phyloP scores from a whole-genome alignment of 2,329 filamentous ascomycete genomes.

The Cadophora sp. region DNA sequence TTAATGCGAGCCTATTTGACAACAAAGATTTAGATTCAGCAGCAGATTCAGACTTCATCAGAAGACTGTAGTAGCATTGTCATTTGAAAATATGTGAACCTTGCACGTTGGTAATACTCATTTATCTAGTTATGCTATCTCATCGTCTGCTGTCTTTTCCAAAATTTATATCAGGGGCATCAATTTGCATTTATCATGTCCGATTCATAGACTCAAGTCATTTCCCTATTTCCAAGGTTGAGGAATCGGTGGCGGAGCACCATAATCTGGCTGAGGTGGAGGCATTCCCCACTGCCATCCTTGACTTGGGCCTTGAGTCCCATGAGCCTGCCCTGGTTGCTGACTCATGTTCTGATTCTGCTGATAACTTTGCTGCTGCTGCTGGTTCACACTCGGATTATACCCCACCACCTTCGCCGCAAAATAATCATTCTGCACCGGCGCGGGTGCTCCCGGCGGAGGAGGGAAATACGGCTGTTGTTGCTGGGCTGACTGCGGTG shows the following conservation, averaged over 20 bases:
- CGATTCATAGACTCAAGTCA: background rate
- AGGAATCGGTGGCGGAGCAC: conserved; percentile 27
- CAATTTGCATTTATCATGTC: background rate
- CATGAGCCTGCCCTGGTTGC: conserved; percentile 5
- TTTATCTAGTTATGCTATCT: background rate
- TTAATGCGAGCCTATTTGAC: too few relatives aligned
- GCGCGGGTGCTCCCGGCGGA: conserved; percentile 20
- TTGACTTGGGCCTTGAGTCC: conserved; percentile 14
- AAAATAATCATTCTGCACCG: conserved; percentile 23
- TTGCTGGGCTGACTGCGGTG: conserved; percentile 14
- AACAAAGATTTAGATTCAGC: too few relatives aligned
- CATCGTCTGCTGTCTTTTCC: background rate
- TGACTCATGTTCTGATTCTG: background rate
- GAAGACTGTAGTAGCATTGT: too few relatives aligned
- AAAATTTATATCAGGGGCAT: background rate
- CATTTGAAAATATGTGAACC: too few relatives aligned
- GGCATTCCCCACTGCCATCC: conserved; percentile 30
- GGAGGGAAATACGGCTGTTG: conserved; percentile 28
- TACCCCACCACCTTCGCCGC: conserved; percentile 6
- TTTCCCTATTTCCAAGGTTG: conserved; percentile 15
- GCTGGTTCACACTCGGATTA: background rate
- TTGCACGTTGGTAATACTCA: too few relatives aligned
- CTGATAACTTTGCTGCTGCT: conserved; percentile 8
- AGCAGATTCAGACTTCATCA: too few relatives aligned
- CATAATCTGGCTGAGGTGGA: conserved; percentile 25